Evolutionary conservation across 2,329 filamentous ascomycete genomes (phyloP).

Genomic region (Metarhizium humberi): DNA sequence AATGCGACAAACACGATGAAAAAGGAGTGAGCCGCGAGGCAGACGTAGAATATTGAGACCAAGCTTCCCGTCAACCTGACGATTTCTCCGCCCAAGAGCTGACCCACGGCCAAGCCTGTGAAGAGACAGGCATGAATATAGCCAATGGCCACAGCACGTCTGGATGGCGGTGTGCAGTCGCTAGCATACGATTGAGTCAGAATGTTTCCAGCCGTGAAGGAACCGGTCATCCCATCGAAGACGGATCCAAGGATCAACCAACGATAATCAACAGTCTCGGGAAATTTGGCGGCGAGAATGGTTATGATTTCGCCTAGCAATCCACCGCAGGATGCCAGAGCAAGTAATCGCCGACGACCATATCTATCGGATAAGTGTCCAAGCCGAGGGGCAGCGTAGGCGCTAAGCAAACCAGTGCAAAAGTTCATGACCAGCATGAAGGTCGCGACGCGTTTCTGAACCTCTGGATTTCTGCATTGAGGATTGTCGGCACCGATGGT

Average conservation of each 20-base stretch:
- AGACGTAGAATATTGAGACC: constrained; percentile 76
- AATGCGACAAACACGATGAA: constrained; percentile 67
- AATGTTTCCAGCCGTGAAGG: constrained; percentile 72
- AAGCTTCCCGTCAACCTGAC: constrained; percentile 68
- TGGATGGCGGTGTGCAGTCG: constrained; percentile 76
- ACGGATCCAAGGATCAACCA: constrained; percentile 70
- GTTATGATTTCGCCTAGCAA: constrained; percentile 67
- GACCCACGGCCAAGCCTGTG: constrained; percentile 78
- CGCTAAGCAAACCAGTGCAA: constrained; percentile 66
- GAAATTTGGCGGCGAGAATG: constrained; percentile 67
- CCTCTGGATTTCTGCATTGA: constrained; percentile 70
- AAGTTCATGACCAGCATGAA: constrained; percentile 73
- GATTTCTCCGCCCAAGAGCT: constrained; percentile 70
- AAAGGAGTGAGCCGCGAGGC: constrained; percentile 59
- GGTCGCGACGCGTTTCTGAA: constrained; percentile 66
- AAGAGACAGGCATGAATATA: constrained; percentile 88
- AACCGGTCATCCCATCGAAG: constrained; percentile 77
- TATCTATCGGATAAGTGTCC: constrained; percentile 81
- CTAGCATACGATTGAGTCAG: constrained; percentile 79
- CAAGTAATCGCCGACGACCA: constrained; percentile 67
- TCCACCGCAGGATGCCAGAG: constrained; percentile 64
- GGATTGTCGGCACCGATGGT: constrained; percentile 61
- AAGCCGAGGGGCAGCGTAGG: constrained; percentile 71
- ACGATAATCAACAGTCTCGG: constrained; percentile 63
- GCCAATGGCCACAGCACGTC: constrained; percentile 74